Evolutionary conservation across 345 rosid genomes (phyloP).

Genomic region (Eucalyptus viminalis): DNA sequence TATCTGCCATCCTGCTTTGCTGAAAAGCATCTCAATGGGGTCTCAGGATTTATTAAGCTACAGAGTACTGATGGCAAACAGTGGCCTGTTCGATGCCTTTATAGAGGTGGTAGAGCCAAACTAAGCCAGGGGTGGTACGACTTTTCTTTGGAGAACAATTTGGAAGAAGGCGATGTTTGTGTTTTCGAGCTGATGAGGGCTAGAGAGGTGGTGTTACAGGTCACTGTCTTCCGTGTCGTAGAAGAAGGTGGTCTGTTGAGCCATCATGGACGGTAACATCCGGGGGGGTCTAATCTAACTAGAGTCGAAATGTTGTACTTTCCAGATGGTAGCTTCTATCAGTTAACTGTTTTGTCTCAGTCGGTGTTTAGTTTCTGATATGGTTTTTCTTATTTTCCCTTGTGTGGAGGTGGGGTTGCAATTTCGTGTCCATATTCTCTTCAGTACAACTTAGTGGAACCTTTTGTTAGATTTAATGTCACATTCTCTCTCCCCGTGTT

Average conservation of each 20-base stretch:
- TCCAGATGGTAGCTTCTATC: not conserved
- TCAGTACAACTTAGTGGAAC: not conserved
- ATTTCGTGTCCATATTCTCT: not conserved
- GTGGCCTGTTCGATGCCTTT: slow-evolving; percentile 39
- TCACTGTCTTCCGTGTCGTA: slow-evolving; percentile 33
- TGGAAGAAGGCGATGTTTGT: slow-evolving; percentile 51
- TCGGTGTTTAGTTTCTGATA: not conserved
- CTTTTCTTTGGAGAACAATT: slow-evolving; percentile 34
- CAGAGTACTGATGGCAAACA: slow-evolving; percentile 21
- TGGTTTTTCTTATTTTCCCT: not conserved
- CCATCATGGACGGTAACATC: not conserved
- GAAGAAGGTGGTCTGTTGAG: not conserved
- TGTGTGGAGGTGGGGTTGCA: not conserved
- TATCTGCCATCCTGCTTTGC: slow-evolving; percentile 40
- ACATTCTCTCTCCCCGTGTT: not conserved
- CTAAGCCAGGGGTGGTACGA: slow-evolving; percentile 48
- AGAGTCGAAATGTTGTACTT: not conserved
- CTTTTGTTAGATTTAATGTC: not conserved
- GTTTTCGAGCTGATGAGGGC: slow-evolving; percentile 34
- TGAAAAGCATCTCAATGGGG: slow-evolving; percentile 18
- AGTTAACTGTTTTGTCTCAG: not conserved
- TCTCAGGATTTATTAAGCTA: slow-evolving; percentile 24
- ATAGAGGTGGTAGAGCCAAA: slow-evolving; percentile 8
- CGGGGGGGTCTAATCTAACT: not conserved
- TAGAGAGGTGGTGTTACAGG: slow-evolving; percentile 30